Evolutionary conservation across 257 asterid species (phyloP), one percentile per base, ranked within the genome.

Genomic region (Scutellaria galericulata): DNA sequence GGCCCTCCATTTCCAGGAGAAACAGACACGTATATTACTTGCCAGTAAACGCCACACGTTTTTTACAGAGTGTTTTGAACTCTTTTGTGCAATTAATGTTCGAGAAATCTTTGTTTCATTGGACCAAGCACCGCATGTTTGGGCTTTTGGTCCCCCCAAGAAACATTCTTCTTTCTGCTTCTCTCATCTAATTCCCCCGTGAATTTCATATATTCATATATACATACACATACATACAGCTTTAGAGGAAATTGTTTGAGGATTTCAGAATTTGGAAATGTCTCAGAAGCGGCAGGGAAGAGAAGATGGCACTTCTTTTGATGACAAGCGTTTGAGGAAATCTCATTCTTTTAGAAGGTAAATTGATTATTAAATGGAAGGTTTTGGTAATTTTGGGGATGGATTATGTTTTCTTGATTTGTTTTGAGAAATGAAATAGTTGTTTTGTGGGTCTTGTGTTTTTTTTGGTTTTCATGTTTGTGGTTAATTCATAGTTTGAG

Each of bases 281-380:
- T 73, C 86, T 37, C 84, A 67, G 70, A 82, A 82, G 81, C 87
- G 97, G 76, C 90, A 82, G 62, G 91, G 83, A 62, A 68, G 77
- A 12, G 88, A 84, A 55, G 90, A 87, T 27, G 83, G 82, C 9
- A 70, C 71, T 46, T 68, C 85, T 65, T 67, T 80, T 40, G 86
- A 85, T 11, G 96, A 90, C 58, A 83, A 74, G 75, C 83, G 93
- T n/a, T 75, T 77, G 40, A 81, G 93, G 71, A 88, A 83, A 62
- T 58, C 82, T 58, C 90, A 85, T 59, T 76, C 88, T 22, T 78
- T 90, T 24, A 84, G 77, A 80, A 88, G 90, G 97, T 90, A 72
- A 52, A 53, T 44, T 31, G 3, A 15, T 60, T 7, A 14, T 8
- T 9, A 7, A 35, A 45, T 5, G 10, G 13, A 20, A 72, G 22